These are phyloP conservation scores for Penicillium coprophilum DNA, from an alignment of 495 filamentous ascomycete species.

Conservation along the genomic window DNA sequence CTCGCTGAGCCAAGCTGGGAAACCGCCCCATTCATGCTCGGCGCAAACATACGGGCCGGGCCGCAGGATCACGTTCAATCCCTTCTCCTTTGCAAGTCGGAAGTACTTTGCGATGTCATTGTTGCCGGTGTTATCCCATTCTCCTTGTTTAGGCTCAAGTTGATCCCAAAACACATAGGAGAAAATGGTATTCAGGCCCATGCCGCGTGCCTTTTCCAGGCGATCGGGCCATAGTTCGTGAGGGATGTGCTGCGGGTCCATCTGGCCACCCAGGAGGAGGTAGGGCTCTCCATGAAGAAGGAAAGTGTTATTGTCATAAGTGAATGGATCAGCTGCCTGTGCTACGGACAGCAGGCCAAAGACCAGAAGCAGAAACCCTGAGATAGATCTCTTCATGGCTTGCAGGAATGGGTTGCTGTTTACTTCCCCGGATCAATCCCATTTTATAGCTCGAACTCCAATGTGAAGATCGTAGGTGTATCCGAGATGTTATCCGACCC, in stretches of 20 bases:
- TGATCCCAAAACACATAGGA: conserved; percentile 51
- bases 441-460: not conserved
- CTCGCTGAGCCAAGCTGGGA: conserved; percentile 44
- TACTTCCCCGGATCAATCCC: not conserved
- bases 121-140: conserved; percentile 30
- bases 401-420: not conserved
- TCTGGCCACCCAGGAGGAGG: conserved; percentile 47
- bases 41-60: conserved; percentile 51
- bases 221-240: conserved; percentile 42
- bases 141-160: conserved; percentile 37
- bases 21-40: conserved; percentile 51
- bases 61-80: conserved; percentile 41
- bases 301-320: conserved; percentile 32
- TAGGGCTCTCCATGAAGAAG: conserved; percentile 42
- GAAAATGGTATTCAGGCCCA: conserved; percentile 51
- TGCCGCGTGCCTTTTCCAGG: conserved; percentile 39
- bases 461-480: too few species aligned
- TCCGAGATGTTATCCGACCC: too few species aligned
- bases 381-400: not conserved
- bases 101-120: conserved; percentile 46
- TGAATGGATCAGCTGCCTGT: conserved; percentile 15
- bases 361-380: conserved; percentile 3
- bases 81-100: conserved; percentile 41
- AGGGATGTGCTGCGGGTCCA: conserved; percentile 50
- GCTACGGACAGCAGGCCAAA: conserved; percentile 6